Percentiles rank a stretch among this genome's conserved stretches.
phyloP scores from a whole-genome alignment of 805 yeast genomes.

The Candida broadrunensis region DNA sequence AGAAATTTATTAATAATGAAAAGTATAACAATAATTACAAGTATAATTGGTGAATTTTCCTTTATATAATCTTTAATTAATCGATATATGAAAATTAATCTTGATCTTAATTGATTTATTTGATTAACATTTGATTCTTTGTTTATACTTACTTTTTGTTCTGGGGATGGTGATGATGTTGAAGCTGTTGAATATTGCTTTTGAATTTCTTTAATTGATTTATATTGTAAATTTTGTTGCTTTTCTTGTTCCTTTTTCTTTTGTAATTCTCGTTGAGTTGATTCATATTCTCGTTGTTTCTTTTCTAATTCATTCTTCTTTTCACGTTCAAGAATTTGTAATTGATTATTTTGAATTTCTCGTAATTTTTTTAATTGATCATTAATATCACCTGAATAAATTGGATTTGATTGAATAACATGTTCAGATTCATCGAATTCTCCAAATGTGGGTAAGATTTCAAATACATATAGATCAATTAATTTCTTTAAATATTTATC shows the following conservation, averaged over 20 bases:
- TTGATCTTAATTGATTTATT: slow-evolving; percentile 9
- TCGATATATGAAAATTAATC: slow-evolving; percentile 13
- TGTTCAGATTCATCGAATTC: slow-evolving; percentile 23
- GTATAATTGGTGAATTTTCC: slow-evolving; percentile 26
- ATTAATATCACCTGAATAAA: slow-evolving; percentile 9
- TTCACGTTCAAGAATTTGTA: slow-evolving; percentile 1
- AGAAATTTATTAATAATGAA: slow-evolving; percentile 19
- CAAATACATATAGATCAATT: slow-evolving; percentile 31
- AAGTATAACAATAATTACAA: slow-evolving; percentile 17
- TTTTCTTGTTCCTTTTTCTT: slow-evolving; percentile 12
- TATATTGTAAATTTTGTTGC: slow-evolving; percentile 21
- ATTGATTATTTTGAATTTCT: slow-evolving; percentile 7
- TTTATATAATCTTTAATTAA: slow-evolving; percentile 20
- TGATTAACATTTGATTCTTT: neutral
- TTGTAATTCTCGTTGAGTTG: slow-evolving; percentile 5
- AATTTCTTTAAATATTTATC: slow-evolving; percentile 20
- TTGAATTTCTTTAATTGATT: slow-evolving; percentile 13
- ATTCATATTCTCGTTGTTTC: slow-evolving; percentile 6
- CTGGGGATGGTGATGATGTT: slow-evolving; percentile 1
- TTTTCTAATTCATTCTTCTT: slow-evolving; percentile 8
- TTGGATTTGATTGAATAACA: slow-evolving; percentile 21
- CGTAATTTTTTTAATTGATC: slow-evolving; percentile 9
- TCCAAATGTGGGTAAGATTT: slow-evolving; percentile 30
- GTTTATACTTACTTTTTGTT: neutral
- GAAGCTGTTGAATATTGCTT: slow-evolving; percentile 11